These are phyloP conservation scores for Fusarium setosum DNA, from an alignment of 2,329 filamentous ascomycete species.

Conservation along the genomic window DNA sequence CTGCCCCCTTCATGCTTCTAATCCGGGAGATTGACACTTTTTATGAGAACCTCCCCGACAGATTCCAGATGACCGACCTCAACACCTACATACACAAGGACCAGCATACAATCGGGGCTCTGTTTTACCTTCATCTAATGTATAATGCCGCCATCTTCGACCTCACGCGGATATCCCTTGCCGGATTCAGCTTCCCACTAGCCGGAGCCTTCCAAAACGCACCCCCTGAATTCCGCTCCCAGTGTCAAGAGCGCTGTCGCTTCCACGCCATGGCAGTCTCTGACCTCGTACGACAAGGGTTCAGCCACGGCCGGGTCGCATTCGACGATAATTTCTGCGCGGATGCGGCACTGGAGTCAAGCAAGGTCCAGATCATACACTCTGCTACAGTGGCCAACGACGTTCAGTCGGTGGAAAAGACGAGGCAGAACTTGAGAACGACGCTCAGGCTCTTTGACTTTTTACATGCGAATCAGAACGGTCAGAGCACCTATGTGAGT, in stretches of 20 bases:
- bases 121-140: constrained; percentile 8
- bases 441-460: background rate
- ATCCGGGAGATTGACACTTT: background rate
- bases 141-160: constrained; percentile 13
- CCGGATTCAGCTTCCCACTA: constrained; percentile 10
- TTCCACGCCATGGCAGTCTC: background rate
- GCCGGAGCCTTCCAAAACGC: background rate
- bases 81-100: constrained; percentile 7
- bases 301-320: background rate
- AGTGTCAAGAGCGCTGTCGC: constrained; percentile 7
- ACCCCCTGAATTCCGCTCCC: background rate
- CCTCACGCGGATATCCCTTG: constrained; percentile 12
- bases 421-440: background rate
- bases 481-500: background rate
- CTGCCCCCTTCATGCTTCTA: background rate
- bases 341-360: background rate
- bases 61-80: background rate
- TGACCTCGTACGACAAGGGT: background rate
- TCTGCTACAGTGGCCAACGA: background rate
- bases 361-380: background rate
- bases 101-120: background rate
- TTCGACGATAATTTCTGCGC: background rate
- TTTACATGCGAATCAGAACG: background rate
- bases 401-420: background rate
- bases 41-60: background rate